phyloP scores from a whole-genome alignment of 768 basidiomycete genomes.

The Xerocomellus intermedius region DNA sequence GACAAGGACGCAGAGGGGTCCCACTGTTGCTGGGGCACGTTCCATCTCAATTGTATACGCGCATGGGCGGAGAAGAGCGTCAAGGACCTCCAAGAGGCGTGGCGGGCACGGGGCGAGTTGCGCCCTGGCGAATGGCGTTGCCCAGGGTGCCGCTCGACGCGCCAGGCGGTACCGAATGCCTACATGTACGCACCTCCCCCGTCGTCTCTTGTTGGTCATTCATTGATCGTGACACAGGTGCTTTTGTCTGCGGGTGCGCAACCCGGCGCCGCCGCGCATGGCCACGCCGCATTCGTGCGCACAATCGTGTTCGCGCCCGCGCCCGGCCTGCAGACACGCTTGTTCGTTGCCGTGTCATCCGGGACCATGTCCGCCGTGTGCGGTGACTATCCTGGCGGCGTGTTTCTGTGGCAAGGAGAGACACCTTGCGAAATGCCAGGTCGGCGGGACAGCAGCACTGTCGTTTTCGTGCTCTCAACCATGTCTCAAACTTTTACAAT shows the following conservation, averaged over 20 bases:
- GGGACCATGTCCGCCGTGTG: slow-evolving; percentile 94
- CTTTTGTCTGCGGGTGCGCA: slow-evolving; percentile 75
- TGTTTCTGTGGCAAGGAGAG: slow-evolving; percentile 77
- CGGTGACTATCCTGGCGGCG: slow-evolving; percentile 67
- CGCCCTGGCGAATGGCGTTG: slow-evolving; percentile 84
- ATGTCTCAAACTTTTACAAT: slow-evolving; percentile 51
- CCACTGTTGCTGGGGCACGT: slow-evolving; percentile 85
- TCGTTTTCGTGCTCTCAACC: slow-evolving; percentile 36
- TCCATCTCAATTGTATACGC: slow-evolving; percentile 87
- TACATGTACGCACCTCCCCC: slow-evolving; percentile 50
- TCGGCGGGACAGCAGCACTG: slow-evolving; percentile 38
- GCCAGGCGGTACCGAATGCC: slow-evolving; percentile 60
- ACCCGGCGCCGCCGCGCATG: slow-evolving; percentile 68
- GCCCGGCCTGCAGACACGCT: slow-evolving; percentile 68
- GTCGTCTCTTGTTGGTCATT: neutral
- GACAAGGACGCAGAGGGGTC: slow-evolving; percentile 25
- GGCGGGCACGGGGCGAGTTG: slow-evolving; percentile 66
- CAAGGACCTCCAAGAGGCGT: slow-evolving; percentile 70
- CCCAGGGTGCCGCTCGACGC: slow-evolving; percentile 85
- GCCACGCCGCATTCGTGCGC: slow-evolving; percentile 79
- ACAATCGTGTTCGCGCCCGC: slow-evolving; percentile 59
- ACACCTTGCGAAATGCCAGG: slow-evolving; percentile 38
- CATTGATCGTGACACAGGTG: slow-evolving; percentile 48
- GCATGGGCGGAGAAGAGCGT: slow-evolving; percentile 86
- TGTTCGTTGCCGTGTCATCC: slow-evolving; percentile 90